A percentile compares a stretch with the other conserved stretches of the same genome.
These are phyloP conservation scores for Globisporangium solare DNA, from an alignment of 352 stramenopile genomes.

Conservation along the genomic window DNA sequence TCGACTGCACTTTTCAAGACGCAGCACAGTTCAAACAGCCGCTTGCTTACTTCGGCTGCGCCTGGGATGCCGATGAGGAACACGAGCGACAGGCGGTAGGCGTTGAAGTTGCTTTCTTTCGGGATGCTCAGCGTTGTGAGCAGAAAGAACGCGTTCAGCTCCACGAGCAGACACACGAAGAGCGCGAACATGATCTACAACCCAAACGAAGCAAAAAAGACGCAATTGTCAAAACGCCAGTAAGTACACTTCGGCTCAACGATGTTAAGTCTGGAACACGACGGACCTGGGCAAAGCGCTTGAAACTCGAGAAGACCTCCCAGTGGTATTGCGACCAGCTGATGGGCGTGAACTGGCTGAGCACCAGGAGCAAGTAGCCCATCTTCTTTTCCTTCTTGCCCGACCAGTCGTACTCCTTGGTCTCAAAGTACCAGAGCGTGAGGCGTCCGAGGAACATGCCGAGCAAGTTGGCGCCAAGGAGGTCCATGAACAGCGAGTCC, in stretches of 20 bases:
- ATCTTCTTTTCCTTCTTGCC: slow-evolving; percentile 70
- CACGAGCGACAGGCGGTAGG: slow-evolving; percentile 68
- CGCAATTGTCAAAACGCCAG: neutral
- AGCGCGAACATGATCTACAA: slow-evolving; percentile 76
- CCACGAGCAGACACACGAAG: slow-evolving; percentile 78
- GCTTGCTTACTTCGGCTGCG: slow-evolving; percentile 55
- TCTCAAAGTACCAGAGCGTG: slow-evolving; percentile 75
- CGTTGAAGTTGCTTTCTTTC: slow-evolving; percentile 86
- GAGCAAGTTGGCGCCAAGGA: slow-evolving; percentile 89
- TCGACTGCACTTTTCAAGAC: neutral
- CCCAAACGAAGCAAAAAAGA: no score
- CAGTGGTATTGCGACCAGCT: slow-evolving; percentile 88
- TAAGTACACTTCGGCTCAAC: neutral
- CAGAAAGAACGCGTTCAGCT: slow-evolving; percentile 94
- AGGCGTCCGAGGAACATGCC: slow-evolving; percentile 81
- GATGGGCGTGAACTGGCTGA: slow-evolving; percentile 87
- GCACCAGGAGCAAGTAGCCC: slow-evolving; percentile 55
- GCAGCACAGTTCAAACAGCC: neutral
- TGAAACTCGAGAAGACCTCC: slow-evolving; percentile 90
- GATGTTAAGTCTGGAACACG: neutral
- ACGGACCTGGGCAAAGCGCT: slow-evolving; percentile 72
- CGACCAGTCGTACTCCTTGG: slow-evolving; percentile 90
- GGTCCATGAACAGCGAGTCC: slow-evolving; percentile 90
- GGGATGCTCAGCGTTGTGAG: slow-evolving; percentile 84
- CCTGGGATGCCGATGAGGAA: slow-evolving; percentile 80